These are phyloP conservation scores for Rutstroemia sp. DNA, from an alignment of 2,329 filamentous ascomycete species.

Conservation along the genomic window DNA sequence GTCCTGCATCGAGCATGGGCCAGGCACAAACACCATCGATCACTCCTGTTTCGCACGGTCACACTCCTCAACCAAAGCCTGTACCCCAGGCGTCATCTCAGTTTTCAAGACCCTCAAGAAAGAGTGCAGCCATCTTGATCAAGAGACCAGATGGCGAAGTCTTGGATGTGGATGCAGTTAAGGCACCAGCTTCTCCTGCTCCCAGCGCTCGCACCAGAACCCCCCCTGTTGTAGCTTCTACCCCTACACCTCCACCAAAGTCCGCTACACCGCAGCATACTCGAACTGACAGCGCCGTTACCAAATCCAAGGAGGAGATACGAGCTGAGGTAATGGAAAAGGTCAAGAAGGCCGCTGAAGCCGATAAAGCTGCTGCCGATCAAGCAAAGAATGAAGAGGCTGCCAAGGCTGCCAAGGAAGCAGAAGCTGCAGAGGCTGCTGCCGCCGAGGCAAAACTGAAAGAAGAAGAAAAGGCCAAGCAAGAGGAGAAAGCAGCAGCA, in stretches of 20 bases:
- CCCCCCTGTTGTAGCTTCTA: conserved; percentile 56
- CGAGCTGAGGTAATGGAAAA: conserved; percentile 67
- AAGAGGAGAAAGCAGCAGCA: conserved; percentile 21
- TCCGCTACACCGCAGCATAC: conserved; percentile 58
- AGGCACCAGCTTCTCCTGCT: conserved; percentile 54
- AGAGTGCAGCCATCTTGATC: conserved; percentile 73
- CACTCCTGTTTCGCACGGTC: conserved; percentile 36
- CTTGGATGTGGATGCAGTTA: conserved; percentile 59
- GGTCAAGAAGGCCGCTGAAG: conserved; percentile 33
- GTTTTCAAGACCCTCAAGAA: conserved; percentile 33
- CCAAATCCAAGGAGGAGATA: conserved; percentile 74
- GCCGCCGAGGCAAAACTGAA: conserved; percentile 28
- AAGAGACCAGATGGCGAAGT: conserved; percentile 76
- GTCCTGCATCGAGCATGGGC: conserved; percentile 39
- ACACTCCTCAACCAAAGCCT: conserved; percentile 49
- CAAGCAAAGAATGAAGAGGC: conserved; percentile 30
- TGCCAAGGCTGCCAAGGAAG: conserved; percentile 29
- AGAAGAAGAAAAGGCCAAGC: conserved; percentile 31
- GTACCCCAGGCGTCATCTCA: conserved; percentile 31
- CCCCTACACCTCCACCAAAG: conserved; percentile 74
- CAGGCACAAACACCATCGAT: conserved; percentile 30
- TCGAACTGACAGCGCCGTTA: conserved; percentile 62
- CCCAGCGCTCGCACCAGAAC: conserved; percentile 50
- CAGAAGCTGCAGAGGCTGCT: conserved; percentile 14
- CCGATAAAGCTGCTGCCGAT: conserved; percentile 25